Base-by-base conservation (phyloP, 257 asterid species). In the Galeopsis tetrahit region DNA sequence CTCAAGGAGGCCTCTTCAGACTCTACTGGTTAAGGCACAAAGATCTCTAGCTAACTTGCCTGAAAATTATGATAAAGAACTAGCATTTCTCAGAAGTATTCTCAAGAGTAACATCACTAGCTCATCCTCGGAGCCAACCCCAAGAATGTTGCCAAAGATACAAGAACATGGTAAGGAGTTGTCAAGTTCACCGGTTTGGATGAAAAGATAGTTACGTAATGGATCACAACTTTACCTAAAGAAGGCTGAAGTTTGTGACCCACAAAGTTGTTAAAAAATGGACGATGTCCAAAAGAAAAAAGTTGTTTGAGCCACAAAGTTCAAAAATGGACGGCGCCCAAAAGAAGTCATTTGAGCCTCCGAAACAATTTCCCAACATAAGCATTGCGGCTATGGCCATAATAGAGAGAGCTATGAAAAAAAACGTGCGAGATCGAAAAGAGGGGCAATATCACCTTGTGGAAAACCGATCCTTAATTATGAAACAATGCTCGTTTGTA, bases 101-200 rank as follows among this genome's bases (percentile, higher is more conserved):
- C 43, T 73, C n/a, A 55, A 62, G 42, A 69, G 36, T 63, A 68
- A 68, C 71, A 63, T 60, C 46, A 38, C 56, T 28, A 71, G 60
- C 75, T 74, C 81, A 2, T 21, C 28, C 28, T 21, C 28, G 28
- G 86, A 79, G 57, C 72, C 77, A 42, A 32, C 61, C 59, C 60
- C 49, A 10, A 49, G 60, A 49, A 39, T 39, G 43, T 39, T 7
- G 43, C 3, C 7, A 7, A 39, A 39, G 43, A 7, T 4, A 39
- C 7, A 21, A 21, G 1, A 21, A 1, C 28, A 69, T 10, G 70
- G 58, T 60, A 72, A 58, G 15, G 81, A 76, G 39, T n/a, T 76
- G 35, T 68, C 82, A 73, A 79, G 75, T 60, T 87, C 96, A 43
- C 76, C 82, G 15, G 61, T 82, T 58, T 92, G 98, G 98, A 88